Conservation (phyloP, 805 yeast genomes). For the Wickerhamia fluorescens region DNA sequence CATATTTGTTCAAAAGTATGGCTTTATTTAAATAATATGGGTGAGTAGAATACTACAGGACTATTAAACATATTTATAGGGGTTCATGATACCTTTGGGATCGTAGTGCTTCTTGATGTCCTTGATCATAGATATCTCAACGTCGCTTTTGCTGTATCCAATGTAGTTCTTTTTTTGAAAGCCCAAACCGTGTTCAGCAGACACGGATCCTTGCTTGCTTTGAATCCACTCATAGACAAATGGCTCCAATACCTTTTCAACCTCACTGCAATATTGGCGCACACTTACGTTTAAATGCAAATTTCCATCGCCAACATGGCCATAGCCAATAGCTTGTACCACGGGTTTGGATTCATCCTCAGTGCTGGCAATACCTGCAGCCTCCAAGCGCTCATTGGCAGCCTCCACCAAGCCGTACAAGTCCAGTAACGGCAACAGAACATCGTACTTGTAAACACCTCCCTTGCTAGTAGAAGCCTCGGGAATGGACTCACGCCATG, state of each 20-base stretch:
- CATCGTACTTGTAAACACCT: constrained; percentile 96
- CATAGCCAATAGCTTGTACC: constrained; percentile 87
- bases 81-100: constrained; percentile 89
- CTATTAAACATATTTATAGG: constrained; percentile 80
- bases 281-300: constrained; percentile 90
- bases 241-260: constrained; percentile 83
- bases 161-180: constrained; percentile 92
- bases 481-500: constrained; percentile 92
- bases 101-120: constrained; percentile 76
- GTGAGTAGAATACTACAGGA: no score
- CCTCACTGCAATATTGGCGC: constrained; percentile 68
- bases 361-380: constrained; percentile 50
- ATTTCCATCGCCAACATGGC: constrained; percentile 98
- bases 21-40: no score
- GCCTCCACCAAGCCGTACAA: constrained; percentile 80
- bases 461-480: constrained; percentile 83
- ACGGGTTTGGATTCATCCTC: constrained; percentile 69
- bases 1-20: no score
- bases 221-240: constrained; percentile 89
- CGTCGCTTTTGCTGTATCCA: constrained; percentile 71
- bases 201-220: constrained; percentile 71
- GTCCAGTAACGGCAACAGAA: constrained; percentile 77
- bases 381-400: constrained; percentile 52
- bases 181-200: constrained; percentile 97
- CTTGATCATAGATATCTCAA: constrained; percentile 69